These are phyloP conservation scores for Xylariaceae sp. DNA, from an alignment of 2,329 filamentous ascomycete genomes.

Conservation along the genomic window DNA sequence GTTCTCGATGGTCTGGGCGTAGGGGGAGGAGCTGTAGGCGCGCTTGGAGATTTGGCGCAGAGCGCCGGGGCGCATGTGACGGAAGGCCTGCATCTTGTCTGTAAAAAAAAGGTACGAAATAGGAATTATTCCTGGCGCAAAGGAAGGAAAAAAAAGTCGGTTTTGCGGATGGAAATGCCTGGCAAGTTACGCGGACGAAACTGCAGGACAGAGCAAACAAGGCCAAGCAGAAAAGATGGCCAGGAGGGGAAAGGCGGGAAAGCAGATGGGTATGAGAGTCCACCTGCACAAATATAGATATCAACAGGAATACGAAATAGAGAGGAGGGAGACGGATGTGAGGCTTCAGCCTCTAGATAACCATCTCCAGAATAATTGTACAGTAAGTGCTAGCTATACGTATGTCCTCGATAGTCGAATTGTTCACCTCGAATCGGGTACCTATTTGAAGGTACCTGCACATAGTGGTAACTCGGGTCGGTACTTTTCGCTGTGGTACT, in stretches of 20 bases:
- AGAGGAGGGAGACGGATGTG: background rate
- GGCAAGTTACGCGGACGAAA: background rate
- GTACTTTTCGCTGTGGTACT: background rate
- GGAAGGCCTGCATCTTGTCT: slow-evolving; percentile 72
- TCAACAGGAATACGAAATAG: background rate
- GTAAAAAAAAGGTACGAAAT: background rate
- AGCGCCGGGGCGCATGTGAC: slow-evolving; percentile 62
- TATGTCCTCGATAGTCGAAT: background rate
- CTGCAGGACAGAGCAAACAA: background rate
- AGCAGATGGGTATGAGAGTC: background rate
- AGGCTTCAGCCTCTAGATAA: background rate
- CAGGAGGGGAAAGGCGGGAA: background rate
- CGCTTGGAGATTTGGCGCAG: slow-evolving; percentile 61
- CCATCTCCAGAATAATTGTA: background rate
- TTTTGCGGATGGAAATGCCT: background rate
- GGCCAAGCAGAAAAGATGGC: background rate
- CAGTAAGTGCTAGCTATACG: too few relatives aligned
- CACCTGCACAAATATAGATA: background rate
- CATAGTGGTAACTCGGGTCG: background rate
- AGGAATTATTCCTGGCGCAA: background rate
- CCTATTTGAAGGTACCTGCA: background rate
- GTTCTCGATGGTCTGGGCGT: slow-evolving; percentile 72
- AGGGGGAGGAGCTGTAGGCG: slow-evolving; percentile 69
- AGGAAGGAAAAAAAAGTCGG: slow-evolving; percentile 1
- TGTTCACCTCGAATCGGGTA: background rate